Evolutionary conservation across 805 yeast species (phyloP), one percentile per base, ranked within the genome.

Genomic region (Kodamaea neixiangensis): DNA sequence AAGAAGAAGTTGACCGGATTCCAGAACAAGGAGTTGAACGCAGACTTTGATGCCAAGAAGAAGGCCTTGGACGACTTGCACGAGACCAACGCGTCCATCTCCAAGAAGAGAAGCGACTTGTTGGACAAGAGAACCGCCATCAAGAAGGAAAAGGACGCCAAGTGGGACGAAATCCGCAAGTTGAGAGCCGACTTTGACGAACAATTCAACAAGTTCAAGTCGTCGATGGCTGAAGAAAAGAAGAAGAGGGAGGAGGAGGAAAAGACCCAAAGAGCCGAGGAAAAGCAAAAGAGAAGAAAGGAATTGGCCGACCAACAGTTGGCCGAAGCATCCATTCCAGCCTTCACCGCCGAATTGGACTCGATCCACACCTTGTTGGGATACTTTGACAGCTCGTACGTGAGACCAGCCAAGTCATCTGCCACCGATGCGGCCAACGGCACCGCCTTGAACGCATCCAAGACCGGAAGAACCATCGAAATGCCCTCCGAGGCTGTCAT

Each of bases 331-430:
- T 82, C 87, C 21, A 72, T 72, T 59, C 97, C 98, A 22, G 98
- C 97, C 21, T 92, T 87, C 72, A 82, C 86, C 52, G 73, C 73
- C 42, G 96, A 94, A 72, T 86, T 93, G 61, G 78, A 78, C 58
- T 76, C 86, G 55, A 87, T 94, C 62, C 89, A 91, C 69, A 74
- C 79, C 49, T 77, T 91, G 65, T 77, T 92, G 66, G 64, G 73
- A 34, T 81, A 81, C 70, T 89, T 94, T 60, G 96, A 91, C 65
- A 94, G 96, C 58, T 65, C 85, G 44, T 84, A 81, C 70, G 89
- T 83, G 63, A 82, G 80, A 67, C 83, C 87, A 47, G 72, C 69
- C 48, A 65, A 66, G 47, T 65, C 66, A 51, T 52, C 63, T 7
- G 58, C 58, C 60, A 44, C 53, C 61, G 51, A 48, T 18, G 38